A percentile compares a stretch with the other conserved stretches of the same genome.
Evolutionary conservation across 345 rosid species (phyloP).

Genomic region (Lagerstroemia speciosa): DNA sequence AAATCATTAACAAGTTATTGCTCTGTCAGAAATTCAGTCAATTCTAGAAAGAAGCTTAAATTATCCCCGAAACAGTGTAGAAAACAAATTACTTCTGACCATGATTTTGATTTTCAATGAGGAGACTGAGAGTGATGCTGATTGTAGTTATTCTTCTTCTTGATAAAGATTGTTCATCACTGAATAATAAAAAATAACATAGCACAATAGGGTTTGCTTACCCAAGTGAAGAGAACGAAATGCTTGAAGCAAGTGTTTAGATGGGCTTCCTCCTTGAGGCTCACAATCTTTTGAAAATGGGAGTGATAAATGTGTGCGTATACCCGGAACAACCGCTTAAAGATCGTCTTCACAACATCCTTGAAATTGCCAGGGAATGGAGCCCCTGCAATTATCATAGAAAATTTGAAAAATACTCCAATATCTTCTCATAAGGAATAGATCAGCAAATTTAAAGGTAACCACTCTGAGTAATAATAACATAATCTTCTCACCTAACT

Average conservation of each 20-base stretch:
- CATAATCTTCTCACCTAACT: slow-evolving; percentile 25
- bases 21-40: too few relatives aligned
- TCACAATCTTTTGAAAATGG: slow-evolving; percentile 63
- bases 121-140: too few relatives aligned
- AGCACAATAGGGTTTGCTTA: slow-evolving; percentile 13
- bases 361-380: slow-evolving; percentile 49
- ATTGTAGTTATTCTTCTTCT: too few relatives aligned
- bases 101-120: not conserved
- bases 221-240: slow-evolving; percentile 59
- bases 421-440: not conserved
- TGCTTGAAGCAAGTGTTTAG: slow-evolving; percentile 70
- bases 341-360: slow-evolving; percentile 57
- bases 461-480: not conserved
- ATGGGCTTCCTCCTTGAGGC: slow-evolving; percentile 68
- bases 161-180: not conserved
- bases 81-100: not conserved
- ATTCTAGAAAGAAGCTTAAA: too few relatives aligned
- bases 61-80: too few relatives aligned
- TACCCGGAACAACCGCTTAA: slow-evolving; percentile 54
- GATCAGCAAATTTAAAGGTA: not conserved
- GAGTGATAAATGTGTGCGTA: slow-evolving; percentile 72
- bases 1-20: too few relatives aligned
- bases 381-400: slow-evolving; percentile 25
- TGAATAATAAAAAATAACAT: not conserved
- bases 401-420: not conserved